phyloP scores from a whole-genome alignment of 768 basidiomycete species.

The Rhizopogon sp. region DNA sequence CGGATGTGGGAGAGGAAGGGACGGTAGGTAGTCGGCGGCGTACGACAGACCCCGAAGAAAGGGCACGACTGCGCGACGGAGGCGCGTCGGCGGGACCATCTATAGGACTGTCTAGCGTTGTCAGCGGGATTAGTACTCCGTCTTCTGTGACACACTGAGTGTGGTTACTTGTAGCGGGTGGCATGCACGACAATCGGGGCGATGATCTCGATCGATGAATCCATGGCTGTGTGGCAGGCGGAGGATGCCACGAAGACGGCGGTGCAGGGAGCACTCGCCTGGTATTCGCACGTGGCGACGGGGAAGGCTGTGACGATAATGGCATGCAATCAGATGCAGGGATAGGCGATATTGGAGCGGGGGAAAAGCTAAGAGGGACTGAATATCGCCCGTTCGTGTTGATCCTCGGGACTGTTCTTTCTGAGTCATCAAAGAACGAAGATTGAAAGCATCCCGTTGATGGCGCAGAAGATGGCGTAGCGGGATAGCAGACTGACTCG shows the following conservation, averaged over 20 bases:
- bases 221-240: conserved; percentile 22
- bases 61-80: conserved; percentile 12
- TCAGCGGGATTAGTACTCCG: conserved; percentile 8
- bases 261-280: conserved; percentile 26
- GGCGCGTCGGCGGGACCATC: conserved; percentile 6
- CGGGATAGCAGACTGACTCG: conserved; percentile 42
- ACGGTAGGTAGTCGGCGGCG: conserved; percentile 27
- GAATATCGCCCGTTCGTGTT: conserved; percentile 4
- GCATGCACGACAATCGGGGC: conserved; percentile 23
- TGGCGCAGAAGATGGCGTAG: conserved; percentile 37
- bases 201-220: conserved; percentile 32
- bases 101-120: conserved; percentile 12
- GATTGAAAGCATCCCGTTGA: conserved; percentile 24
- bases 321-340: conserved; percentile 26
- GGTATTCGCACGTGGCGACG: conserved; percentile 9
- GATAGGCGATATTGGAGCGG: conserved; percentile 22
- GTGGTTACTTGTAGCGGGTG: conserved; percentile 4
- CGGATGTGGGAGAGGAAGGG: conserved; percentile 20
- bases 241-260: conserved; percentile 26
- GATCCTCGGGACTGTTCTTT: conserved; percentile 8
- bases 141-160: conserved; percentile 3
- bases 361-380: conserved; percentile 13
- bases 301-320: conserved; percentile 14
- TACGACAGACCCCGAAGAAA: conserved; percentile 14
- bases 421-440: conserved; percentile 18